Conservation (phyloP, 2,329 filamentous ascomycete genomes). For the Coniochaeta prunicola region DNA sequence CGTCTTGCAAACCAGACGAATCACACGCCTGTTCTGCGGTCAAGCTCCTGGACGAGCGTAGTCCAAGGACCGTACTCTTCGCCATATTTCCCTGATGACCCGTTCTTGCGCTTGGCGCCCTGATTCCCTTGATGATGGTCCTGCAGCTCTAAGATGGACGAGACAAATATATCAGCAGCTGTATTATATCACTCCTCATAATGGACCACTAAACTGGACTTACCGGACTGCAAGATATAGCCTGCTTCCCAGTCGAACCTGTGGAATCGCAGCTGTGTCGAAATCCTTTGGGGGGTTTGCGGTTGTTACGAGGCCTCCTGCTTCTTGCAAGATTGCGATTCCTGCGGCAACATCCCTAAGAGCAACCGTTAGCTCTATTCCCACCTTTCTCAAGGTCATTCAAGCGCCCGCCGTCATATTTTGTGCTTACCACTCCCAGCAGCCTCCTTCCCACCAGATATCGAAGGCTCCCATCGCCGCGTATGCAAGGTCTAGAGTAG, state of each 20-base stretch:
- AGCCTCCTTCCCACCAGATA: conserved; percentile 79
- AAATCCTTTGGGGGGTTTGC: conserved; percentile 60
- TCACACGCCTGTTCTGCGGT: background rate
- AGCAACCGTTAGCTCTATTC: background rate
- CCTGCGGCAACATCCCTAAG: conserved; percentile 67
- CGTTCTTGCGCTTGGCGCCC: conserved; percentile 62
- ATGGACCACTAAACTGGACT: conserved; percentile 7
- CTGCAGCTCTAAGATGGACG: conserved; percentile 46
- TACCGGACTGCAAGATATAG: conserved; percentile 64
- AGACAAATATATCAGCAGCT: conserved; percentile 18
- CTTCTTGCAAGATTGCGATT: conserved; percentile 65
- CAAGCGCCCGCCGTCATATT: background rate
- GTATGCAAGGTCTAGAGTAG: conserved; percentile 68
- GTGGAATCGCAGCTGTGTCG: conserved; percentile 47
- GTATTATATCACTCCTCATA: background rate
- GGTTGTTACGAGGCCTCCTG: conserved; percentile 66
- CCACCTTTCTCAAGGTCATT: background rate
- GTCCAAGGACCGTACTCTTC: conserved; percentile 56
- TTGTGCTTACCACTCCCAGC: conserved; percentile 63
- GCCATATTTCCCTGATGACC: conserved; percentile 66
- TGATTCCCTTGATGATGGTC: conserved; percentile 52
- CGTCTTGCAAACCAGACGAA: background rate
- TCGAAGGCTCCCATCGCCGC: conserved; percentile 69
- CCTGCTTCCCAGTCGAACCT: conserved; percentile 57
- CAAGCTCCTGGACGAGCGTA: conserved; percentile 58